phyloP scores from a whole-genome alignment of 345 rosid genomes.

The Eucalyptus camaldulensis region DNA sequence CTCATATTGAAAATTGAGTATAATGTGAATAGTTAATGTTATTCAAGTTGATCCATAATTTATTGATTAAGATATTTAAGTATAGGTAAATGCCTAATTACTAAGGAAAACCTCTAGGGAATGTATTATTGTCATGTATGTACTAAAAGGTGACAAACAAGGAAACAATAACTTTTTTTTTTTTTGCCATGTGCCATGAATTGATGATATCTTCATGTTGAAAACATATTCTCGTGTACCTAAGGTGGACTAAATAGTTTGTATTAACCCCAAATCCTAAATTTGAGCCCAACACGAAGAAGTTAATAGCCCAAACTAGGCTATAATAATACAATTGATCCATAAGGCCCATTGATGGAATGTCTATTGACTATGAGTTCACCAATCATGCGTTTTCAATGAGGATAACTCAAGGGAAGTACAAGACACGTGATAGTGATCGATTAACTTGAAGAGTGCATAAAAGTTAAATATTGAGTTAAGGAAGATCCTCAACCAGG shows the following conservation, averaged over 20 bases:
- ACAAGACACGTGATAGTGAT: background rate
- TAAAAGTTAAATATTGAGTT: background rate
- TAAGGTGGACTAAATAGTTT: background rate
- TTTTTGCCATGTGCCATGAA: accelerated
- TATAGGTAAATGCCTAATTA: accelerated
- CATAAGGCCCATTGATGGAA: background rate
- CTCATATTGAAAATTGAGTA: too few species aligned
- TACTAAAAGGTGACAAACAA: background rate
- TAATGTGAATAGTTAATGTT: background rate
- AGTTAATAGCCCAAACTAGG: background rate
- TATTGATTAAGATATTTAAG: too few species aligned
- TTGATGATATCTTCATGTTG: background rate
- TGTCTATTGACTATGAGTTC: background rate
- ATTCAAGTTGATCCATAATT: too few species aligned
- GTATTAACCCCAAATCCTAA: background rate
- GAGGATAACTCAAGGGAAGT: background rate
- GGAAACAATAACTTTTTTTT: background rate
- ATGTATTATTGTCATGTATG: background rate
- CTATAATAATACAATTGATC: background rate
- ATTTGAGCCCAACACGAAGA: too few species aligned
- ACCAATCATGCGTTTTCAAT: background rate
- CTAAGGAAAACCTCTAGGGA: background rate
- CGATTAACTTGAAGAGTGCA: background rate
- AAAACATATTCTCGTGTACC: background rate
- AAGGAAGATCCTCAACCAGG: background rate